Base-by-base conservation (phyloP, 164 flowering plant genomes). In the Piper betle region DNA sequence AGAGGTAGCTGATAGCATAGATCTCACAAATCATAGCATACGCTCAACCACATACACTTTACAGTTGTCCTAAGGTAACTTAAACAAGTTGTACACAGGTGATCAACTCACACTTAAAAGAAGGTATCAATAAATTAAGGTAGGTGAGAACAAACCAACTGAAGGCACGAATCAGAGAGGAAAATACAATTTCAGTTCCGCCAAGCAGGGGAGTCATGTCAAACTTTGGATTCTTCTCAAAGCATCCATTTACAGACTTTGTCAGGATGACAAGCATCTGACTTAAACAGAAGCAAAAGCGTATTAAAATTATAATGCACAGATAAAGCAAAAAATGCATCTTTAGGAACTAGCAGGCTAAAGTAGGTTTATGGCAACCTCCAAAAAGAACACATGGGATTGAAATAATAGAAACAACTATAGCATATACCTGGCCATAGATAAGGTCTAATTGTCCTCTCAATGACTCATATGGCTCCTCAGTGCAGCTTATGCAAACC, bases 401-500 rank as follows among this genome's bases (percentile, higher is more conserved):
- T 15, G 12, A 6, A 55, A 15, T 4, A 3, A 55, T 42, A 46
- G 15, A 6, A 46, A 46, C 50, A 10, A 46, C 15, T 6, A 46
- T 46, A 46, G 1, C 50, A 10, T 10, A 57, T 80, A 94, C 99
- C 96, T 94, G 99, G 73, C 91, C 96, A 75, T 94, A 91, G 18
- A 94, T 77, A 69, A 91, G 87, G 69, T 94, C 97, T 72, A 94
- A 66, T 61, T 91, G 97, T 20, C 83, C 91, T 78, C 66, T 81
- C 46, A 94, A 73, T 65, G 95, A 81, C 48, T 91, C 96, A 60
- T 85, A 83, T 43, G 96, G 85, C 72, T 94, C 99, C 62, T 94
- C 99, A 50, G 99, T 94, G 72, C 99, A 91, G 81, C 97, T 85
- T 70, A 94, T 94, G 82, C 97, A 94, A 60, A 94, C 97, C 61